Evolutionary conservation across 1,284 basidiomycete genomes (phyloP).

Genomic region (Naganishia sp.): DNA sequence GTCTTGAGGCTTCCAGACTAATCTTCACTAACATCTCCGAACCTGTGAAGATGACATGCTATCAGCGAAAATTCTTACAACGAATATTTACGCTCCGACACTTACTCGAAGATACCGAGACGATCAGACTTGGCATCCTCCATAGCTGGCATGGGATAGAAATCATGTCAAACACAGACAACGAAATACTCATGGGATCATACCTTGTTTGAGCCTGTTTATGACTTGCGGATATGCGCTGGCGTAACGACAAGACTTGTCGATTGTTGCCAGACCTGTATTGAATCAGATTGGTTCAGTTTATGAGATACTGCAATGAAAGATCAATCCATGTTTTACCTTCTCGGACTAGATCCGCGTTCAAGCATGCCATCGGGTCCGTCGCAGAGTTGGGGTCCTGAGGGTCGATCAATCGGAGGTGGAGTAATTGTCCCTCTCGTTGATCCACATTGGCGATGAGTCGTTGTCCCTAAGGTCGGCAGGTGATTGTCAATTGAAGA

Average conservation of each 20-base stretch:
- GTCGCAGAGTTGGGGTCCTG: constrained; percentile 65
- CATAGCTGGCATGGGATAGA: constrained; percentile 10
- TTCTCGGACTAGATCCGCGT: constrained; percentile 69
- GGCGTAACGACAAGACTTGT: constrained; percentile 76
- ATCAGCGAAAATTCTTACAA: not conserved
- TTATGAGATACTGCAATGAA: not conserved
- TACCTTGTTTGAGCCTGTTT: constrained; percentile 63
- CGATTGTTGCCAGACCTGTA: constrained; percentile 69
- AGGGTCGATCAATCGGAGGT: constrained; percentile 85
- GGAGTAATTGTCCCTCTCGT: constrained; percentile 72
- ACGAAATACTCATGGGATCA: constrained; percentile 16
- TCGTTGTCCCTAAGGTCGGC: constrained; percentile 64
- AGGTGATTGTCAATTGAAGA: not conserved
- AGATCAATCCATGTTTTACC: constrained; percentile 37
- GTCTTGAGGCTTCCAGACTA: constrained; percentile 21
- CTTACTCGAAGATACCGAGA: constrained; percentile 78
- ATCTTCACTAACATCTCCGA: constrained; percentile 50
- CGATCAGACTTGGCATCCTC: constrained; percentile 71
- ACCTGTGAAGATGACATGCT: constrained; percentile 32
- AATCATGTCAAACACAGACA: not conserved
- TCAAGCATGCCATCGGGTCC: constrained; percentile 75
- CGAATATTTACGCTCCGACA: constrained; percentile 2
- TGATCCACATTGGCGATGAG: constrained; percentile 87
- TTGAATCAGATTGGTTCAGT: not conserved
- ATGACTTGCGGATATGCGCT: constrained; percentile 68